These are phyloP conservation scores for Kwoniella europaea DNA, from an alignment of 768 basidiomycete species.

Conservation along the genomic window DNA sequence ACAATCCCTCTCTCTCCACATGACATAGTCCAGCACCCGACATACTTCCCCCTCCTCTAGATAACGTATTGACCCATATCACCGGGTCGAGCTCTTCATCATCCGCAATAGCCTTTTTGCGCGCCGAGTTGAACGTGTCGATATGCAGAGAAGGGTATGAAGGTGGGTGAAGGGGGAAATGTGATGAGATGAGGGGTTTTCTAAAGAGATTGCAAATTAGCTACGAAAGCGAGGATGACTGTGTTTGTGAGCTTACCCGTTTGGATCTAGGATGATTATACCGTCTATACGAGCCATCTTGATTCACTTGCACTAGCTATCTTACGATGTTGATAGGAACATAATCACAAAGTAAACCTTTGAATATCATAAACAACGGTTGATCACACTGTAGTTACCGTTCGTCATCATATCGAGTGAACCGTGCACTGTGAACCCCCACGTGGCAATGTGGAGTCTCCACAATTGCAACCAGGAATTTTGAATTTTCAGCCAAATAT, in stretches of 20 bases:
- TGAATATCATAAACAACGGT: too few relatives aligned
- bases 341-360: too few relatives aligned
- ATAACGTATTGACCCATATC: conserved; percentile 51
- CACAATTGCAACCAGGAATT: conserved; percentile 1
- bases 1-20: conserved; percentile 74
- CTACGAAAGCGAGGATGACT: background rate
- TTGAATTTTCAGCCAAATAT: conserved; percentile 10
- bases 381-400: too few relatives aligned
- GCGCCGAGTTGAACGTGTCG: conserved; percentile 77
- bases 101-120: conserved; percentile 60
- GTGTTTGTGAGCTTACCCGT: conserved; percentile 37
- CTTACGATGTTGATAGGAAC: background rate
- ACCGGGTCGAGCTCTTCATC: conserved; percentile 50
- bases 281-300: conserved; percentile 56
- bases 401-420: too few relatives aligned
- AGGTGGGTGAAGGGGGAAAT: conserved; percentile 76
- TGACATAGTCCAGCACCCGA: conserved; percentile 73
- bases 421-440: background rate
- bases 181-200: conserved; percentile 83
- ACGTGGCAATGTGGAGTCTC: conserved; percentile 7
- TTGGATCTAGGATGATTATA: conserved; percentile 55
- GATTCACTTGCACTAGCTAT: background rate
- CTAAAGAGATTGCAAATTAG: conserved; percentile 39
- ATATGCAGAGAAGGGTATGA: conserved; percentile 84
- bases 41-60: conserved; percentile 39